A percentile compares a stretch with the other conserved stretches of the same genome.
Conservation (phyloP, 805 yeast genomes). For the Maudiozyma turicensis region DNA sequence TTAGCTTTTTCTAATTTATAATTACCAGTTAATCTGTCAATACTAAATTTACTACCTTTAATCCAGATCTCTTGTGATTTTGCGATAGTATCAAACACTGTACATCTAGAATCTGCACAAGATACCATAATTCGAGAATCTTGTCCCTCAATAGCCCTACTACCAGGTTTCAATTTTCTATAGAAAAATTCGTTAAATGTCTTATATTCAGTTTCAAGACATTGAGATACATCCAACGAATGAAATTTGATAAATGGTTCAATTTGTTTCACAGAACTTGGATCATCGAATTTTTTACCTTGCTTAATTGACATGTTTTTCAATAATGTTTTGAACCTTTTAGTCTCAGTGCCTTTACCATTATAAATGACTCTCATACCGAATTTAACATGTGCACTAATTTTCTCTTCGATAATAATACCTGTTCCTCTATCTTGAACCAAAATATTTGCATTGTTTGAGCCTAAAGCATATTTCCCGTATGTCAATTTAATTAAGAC, state of each 20-base stretch:
- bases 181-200: constrained; percentile 89
- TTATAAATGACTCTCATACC: constrained; percentile 80
- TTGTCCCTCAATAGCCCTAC: constrained; percentile 60
- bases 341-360: constrained; percentile 54
- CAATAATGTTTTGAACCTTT: constrained; percentile 50
- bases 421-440: constrained; percentile 92
- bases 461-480: constrained; percentile 79
- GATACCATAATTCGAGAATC: constrained; percentile 46
- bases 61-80: constrained; percentile 77
- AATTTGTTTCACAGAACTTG: constrained; percentile 57
- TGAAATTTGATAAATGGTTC: constrained; percentile 74
- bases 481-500: constrained; percentile 74
- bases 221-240: constrained; percentile 65
- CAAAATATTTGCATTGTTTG: constrained; percentile 84
- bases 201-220: constrained; percentile 43
- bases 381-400: constrained; percentile 77
- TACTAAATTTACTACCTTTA: constrained; percentile 69
- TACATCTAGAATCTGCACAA: constrained; percentile 83
- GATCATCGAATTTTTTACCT: constrained; percentile 73
- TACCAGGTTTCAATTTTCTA: constrained; percentile 59
- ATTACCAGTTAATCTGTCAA: constrained; percentile 41
- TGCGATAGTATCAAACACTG: constrained; percentile 50
- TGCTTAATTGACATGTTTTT: constrained; percentile 64
- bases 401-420: constrained; percentile 81
- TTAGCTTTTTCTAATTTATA: constrained; percentile 35